These are phyloP conservation scores for Exophiala calicioides DNA, from an alignment of 2,329 filamentous ascomycete species.

Conservation along the genomic window DNA sequence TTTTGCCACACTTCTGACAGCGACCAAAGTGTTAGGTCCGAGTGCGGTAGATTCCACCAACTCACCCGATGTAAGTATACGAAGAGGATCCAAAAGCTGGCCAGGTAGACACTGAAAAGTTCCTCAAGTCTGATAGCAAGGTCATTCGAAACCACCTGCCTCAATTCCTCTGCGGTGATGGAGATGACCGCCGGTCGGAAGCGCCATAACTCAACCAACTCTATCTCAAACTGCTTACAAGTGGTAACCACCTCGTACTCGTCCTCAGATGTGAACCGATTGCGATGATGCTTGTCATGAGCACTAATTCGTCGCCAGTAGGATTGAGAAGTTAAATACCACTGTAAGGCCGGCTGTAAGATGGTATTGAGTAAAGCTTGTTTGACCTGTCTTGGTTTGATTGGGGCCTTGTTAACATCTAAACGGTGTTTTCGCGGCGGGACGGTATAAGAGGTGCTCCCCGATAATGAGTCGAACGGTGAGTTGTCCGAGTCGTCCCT, in stretches of 20 bases:
- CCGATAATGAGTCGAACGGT: not conserved
- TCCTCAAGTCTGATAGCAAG: constrained; percentile 1
- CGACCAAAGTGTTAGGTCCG: not conserved
- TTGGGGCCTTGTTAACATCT: no score
- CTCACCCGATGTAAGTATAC: constrained; percentile 11
- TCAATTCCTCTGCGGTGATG: constrained; percentile 1
- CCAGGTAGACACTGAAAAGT: constrained; percentile 7
- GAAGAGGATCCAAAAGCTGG: constrained; percentile 11
- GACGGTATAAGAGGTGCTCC: no score
- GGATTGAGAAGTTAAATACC: constrained; percentile 7
- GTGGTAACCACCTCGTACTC: constrained; percentile 11
- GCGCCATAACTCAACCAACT: constrained; percentile 3
- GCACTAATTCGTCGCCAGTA: constrained; percentile 12
- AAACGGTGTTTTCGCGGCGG: no score
- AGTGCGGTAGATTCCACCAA: constrained; percentile 12
- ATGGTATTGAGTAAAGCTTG: constrained; percentile 6
- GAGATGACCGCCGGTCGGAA: constrained; percentile 2
- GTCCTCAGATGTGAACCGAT: constrained; percentile 4
- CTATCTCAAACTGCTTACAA: constrained; percentile 10
- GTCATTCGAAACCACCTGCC: not conserved
- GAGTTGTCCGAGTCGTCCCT: constrained; percentile 1
- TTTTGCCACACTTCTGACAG: not conserved
- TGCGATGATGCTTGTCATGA: constrained; percentile 7
- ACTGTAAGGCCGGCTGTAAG: constrained; percentile 8
- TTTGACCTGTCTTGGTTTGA: no score